phyloP scores from a whole-genome alignment of 2,329 filamentous ascomycete genomes.

The Pezicula radicicola region DNA sequence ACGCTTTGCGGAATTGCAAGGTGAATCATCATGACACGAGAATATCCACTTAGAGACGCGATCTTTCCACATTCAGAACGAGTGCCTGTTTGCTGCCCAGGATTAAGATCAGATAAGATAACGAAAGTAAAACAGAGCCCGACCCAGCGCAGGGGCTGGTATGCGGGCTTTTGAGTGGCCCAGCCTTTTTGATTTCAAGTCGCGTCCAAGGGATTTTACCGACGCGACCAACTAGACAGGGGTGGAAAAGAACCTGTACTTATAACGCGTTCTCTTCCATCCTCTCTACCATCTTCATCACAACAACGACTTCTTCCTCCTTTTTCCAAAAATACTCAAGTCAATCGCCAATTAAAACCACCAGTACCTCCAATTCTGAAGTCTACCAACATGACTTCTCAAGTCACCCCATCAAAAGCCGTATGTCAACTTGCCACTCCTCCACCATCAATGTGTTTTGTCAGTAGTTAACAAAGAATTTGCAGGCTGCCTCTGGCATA shows the following conservation, averaged over 20 bases:
- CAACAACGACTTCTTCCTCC: constrained; percentile 7
- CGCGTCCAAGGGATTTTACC: too few relatives aligned
- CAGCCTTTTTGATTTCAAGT: neutral
- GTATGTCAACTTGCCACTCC: constrained; percentile 45
- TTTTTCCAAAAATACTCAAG: constrained; percentile 11
- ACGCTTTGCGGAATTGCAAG: constrained; percentile 1
- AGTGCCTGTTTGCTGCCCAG: constrained; percentile 3
- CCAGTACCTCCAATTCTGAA: constrained; percentile 9
- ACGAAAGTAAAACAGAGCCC: neutral
- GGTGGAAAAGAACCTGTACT: neutral
- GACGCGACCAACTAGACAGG: too few relatives aligned
- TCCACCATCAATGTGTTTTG: constrained; percentile 27
- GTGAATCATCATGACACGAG: constrained; percentile 13
- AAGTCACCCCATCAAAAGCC: constrained; percentile 73
- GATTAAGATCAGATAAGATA: constrained; percentile 23
- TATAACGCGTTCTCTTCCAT: constrained; percentile 4
- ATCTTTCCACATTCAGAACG: neutral
- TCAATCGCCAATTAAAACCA: constrained; percentile 9
- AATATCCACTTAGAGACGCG: neutral
- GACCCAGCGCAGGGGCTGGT: too few relatives aligned
- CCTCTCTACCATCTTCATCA: constrained; percentile 2
- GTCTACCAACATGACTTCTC: constrained; percentile 60
- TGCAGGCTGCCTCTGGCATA: constrained; percentile 80
- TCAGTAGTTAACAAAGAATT: constrained; percentile 25
- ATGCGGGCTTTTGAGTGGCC: neutral